phyloP scores from a whole-genome alignment of 2,329 filamentous ascomycete species.

The Massarina eburnea region DNA sequence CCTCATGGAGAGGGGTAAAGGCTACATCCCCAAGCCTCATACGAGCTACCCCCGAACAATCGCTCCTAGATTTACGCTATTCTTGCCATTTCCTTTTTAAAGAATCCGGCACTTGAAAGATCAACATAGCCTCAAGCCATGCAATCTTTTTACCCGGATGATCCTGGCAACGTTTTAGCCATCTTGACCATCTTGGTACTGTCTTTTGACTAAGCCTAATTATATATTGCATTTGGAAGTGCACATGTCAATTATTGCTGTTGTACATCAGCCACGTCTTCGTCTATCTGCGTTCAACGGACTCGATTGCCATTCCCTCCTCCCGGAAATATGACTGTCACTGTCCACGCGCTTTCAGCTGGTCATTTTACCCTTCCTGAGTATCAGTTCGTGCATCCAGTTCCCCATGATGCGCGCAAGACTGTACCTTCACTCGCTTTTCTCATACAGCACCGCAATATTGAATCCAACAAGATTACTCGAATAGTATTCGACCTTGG shows the following conservation, averaged over 20 bases:
- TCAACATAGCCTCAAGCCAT: not conserved
- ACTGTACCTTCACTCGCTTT: constrained; percentile 59
- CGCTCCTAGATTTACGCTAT: not conserved
- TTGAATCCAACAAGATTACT: constrained; percentile 35
- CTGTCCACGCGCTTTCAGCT: constrained; percentile 42
- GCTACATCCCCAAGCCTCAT: not conserved
- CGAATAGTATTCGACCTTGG: constrained; percentile 59
- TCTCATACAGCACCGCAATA: constrained; percentile 53
- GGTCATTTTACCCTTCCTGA: constrained; percentile 53
- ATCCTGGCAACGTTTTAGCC: not conserved
- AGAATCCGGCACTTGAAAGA: not conserved
- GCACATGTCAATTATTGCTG: too few relatives aligned
- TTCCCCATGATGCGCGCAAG: constrained; percentile 46
- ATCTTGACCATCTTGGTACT: not conserved
- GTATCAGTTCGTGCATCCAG: constrained; percentile 50
- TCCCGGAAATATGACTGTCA: constrained; percentile 23
- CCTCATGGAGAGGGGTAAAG: not conserved
- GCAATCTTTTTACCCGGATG: not conserved
- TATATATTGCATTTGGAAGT: too few relatives aligned
- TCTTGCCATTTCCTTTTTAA: not conserved
- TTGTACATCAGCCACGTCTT: constrained; percentile 10
- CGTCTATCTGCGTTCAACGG: constrained; percentile 9
- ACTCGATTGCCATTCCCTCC: constrained; percentile 15
- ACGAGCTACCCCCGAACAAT: not conserved
- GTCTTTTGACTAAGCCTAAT: not conserved